Conservation (phyloP, 495 filamentous ascomycete genomes). For the Darksidea phi region DNA sequence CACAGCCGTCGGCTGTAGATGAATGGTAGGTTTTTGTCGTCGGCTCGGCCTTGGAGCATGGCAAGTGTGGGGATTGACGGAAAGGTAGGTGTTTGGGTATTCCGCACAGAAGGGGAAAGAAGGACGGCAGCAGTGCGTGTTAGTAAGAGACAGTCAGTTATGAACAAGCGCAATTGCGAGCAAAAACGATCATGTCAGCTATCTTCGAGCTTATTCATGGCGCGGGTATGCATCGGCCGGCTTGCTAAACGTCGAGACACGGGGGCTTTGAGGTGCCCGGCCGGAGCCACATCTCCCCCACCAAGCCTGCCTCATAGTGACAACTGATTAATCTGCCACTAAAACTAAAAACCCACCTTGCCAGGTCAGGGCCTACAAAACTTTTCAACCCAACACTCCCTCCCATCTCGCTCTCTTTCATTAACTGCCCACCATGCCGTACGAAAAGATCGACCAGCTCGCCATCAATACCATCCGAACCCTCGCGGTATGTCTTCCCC, state of each 20-base stretch:
- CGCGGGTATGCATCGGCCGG: background rate
- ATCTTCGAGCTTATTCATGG: background rate
- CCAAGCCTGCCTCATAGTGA: slow-evolving; percentile 1
- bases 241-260: background rate
- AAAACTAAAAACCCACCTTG: slow-evolving; percentile 1
- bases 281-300: slow-evolving; percentile 5
- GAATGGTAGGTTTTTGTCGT: no score
- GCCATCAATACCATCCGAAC: slow-evolving; percentile 97
- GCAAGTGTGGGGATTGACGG: background rate
- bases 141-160: no score
- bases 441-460: slow-evolving; percentile 77
- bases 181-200: no score
- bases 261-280: background rate
- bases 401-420: slow-evolving; percentile 19
- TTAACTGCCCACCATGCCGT: slow-evolving; percentile 72
- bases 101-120: no score
- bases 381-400: slow-evolving; percentile 3
- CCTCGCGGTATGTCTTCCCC: slow-evolving; percentile 70
- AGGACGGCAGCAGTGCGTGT: no score
- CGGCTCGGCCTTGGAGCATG: background rate
- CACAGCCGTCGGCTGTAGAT: no score
- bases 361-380: no score
- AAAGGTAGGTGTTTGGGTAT: no score
- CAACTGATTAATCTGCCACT: slow-evolving; percentile 1
- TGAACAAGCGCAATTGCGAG: no score